phyloP scores from a whole-genome alignment of 768 basidiomycete genomes.

The Lactarius sp. region DNA sequence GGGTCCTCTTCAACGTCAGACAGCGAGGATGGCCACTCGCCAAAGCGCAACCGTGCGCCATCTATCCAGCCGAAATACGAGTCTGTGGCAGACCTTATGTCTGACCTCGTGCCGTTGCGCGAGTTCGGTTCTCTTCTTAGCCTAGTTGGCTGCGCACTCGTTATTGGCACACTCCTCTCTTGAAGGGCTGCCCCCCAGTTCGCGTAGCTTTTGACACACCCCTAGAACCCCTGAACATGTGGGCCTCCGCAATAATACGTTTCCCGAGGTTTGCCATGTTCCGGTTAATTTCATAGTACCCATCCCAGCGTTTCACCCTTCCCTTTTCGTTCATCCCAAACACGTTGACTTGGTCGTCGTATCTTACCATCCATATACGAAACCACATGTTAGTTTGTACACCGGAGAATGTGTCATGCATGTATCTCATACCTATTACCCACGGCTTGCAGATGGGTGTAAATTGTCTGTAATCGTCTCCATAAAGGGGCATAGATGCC shows the following conservation, averaged over 20 bases:
- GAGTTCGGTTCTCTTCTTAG: conserved; percentile 24
- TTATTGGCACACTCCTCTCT: conserved; percentile 25
- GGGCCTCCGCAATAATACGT: neutral
- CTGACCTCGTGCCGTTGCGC: conserved; percentile 18
- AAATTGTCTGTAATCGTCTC: neutral
- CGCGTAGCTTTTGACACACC: neutral
- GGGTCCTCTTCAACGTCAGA: conserved; percentile 23
- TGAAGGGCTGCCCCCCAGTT: neutral
- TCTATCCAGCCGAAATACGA: conserved; percentile 18
- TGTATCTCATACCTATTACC: conserved; percentile 7
- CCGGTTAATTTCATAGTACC: neutral
- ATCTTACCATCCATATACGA: neutral
- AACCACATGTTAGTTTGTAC: neutral
- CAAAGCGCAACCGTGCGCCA: conserved; percentile 5
- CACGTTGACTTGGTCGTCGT: neutral
- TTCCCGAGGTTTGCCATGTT: neutral
- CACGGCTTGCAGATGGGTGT: neutral
- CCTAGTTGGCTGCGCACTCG: conserved; percentile 23
- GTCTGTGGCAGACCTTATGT: conserved; percentile 16
- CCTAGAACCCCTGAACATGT: neutral
- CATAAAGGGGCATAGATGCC: neutral
- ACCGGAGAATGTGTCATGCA: conserved; percentile 2
- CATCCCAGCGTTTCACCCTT: neutral
- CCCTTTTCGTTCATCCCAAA: neutral
- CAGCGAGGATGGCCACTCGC: conserved; percentile 10